A percentile compares a stretch with the other conserved stretches of the same genome.
Evolutionary conservation across 2,329 filamentous ascomycete species (phyloP).

Genomic region (Zelopaecilomyces penicillatus): DNA sequence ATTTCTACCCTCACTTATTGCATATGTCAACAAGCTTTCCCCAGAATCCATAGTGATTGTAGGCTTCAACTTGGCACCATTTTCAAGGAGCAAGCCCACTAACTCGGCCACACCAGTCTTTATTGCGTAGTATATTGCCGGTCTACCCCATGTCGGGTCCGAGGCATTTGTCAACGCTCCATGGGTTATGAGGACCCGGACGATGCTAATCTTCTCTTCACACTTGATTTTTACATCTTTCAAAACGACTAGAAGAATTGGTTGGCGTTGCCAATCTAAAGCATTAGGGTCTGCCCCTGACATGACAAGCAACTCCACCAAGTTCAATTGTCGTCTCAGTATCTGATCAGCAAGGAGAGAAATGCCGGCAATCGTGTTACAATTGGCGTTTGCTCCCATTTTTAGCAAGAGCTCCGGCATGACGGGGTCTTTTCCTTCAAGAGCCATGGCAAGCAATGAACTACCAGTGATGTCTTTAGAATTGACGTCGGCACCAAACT

Average conservation of each 20-base stretch:
- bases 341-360: slow-evolving; percentile 27
- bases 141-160: slow-evolving; percentile 14
- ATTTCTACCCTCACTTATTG: slow-evolving; percentile 16
- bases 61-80: slow-evolving; percentile 19
- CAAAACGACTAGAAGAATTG: slow-evolving; percentile 23
- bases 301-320: slow-evolving; percentile 23
- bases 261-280: slow-evolving; percentile 22
- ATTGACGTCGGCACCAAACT: slow-evolving; percentile 27
- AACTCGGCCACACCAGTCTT: slow-evolving; percentile 17
- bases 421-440: slow-evolving; percentile 18
- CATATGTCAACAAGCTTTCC: slow-evolving; percentile 23
- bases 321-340: slow-evolving; percentile 21
- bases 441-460: slow-evolving; percentile 22
- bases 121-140: slow-evolving; percentile 18
- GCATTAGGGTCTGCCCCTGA: slow-evolving; percentile 25
- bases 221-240: slow-evolving; percentile 17
- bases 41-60: slow-evolving; percentile 20
- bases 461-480: slow-evolving; percentile 21
- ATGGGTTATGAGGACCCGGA: slow-evolving; percentile 23
- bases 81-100: slow-evolving; percentile 18
- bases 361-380: slow-evolving; percentile 20
- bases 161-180: slow-evolving; percentile 23
- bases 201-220: slow-evolving; percentile 17
- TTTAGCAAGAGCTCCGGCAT: slow-evolving; percentile 26
- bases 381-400: slow-evolving; percentile 24